These are phyloP conservation scores for Eucalyptus leucophloia DNA, from an alignment of 345 rosid species.

Conservation along the genomic window DNA sequence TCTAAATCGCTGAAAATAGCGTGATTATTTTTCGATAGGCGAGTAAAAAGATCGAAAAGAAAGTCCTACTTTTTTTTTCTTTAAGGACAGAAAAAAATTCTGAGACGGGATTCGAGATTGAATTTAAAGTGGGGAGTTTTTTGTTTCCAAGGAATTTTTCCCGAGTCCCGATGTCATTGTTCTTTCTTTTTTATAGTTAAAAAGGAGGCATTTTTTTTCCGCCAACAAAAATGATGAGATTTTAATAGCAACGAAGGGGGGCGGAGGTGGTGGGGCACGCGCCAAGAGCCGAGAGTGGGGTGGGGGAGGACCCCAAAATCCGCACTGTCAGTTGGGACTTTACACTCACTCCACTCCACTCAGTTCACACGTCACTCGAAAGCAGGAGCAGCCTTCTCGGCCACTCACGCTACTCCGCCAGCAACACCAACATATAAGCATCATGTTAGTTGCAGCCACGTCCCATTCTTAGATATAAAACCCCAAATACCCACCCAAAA, in stretches of 20 bases:
- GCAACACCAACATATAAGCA: background rate
- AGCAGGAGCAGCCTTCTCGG: background rate
- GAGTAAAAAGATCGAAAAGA: no score
- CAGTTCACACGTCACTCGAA: background rate
- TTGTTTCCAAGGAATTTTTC: background rate
- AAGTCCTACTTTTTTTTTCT: no score
- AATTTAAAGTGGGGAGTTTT: background rate
- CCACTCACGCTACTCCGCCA: background rate
- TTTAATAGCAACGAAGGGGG: background rate
- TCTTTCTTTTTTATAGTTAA: no score
- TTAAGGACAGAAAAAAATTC: background rate
- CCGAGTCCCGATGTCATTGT: no score
- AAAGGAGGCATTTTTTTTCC: background rate
- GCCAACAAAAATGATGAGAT: background rate
- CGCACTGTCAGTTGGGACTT: background rate
- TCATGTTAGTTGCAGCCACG: slow-evolving; percentile 13
- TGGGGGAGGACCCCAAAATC: background rate
- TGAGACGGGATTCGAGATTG: background rate
- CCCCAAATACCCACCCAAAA: background rate
- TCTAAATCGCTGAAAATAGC: background rate
- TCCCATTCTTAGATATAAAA: background rate
- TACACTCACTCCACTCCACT: background rate
- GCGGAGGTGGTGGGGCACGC: background rate
- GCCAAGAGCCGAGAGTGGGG: background rate
- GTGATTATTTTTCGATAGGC: no score